Conservation (phyloP, 2,329 filamentous ascomycete species). For the Massarina eburnea region DNA sequence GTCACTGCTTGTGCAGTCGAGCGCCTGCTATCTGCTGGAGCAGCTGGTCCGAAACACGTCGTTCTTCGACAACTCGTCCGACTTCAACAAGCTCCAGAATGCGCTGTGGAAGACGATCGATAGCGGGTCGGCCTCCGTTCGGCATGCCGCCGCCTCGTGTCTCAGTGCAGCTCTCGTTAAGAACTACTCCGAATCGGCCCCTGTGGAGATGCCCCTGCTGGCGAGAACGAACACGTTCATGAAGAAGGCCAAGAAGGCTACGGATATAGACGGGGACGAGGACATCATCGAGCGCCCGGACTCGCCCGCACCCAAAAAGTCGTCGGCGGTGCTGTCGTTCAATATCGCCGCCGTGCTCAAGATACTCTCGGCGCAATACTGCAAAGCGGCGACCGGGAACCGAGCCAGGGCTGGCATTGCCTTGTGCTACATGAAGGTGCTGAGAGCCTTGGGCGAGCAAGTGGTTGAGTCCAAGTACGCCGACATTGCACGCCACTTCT, state of each 20-base stretch:
- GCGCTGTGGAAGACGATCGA: conserved; percentile 87
- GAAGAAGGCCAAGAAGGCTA: conserved; percentile 70
- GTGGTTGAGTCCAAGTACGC: conserved; percentile 82
- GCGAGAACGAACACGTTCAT: conserved; percentile 64
- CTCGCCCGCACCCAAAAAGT: conserved; percentile 75
- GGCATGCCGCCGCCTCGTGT: conserved; percentile 84
- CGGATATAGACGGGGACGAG: conserved; percentile 70
- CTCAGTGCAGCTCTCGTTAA: conserved; percentile 82
- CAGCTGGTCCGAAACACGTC: conserved; percentile 69
- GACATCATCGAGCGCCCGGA: conserved; percentile 67
- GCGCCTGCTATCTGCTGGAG: conserved; percentile 78
- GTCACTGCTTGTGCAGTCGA: conserved; percentile 75
- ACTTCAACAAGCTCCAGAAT: conserved; percentile 86
- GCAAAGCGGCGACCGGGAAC: conserved; percentile 75
- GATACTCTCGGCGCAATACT: conserved; percentile 78
- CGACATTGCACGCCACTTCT: conserved; percentile 77
- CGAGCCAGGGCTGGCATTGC: conserved; percentile 79
- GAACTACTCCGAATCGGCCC: conserved; percentile 66
- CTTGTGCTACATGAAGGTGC: conserved; percentile 80
- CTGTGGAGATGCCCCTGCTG: conserved; percentile 42
- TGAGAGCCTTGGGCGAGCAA: conserved; percentile 77
- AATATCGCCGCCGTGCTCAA: conserved; percentile 77
- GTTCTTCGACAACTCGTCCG: conserved; percentile 84
- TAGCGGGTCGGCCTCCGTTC: conserved; percentile 70
- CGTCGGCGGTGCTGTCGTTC: conserved; percentile 69